A percentile compares a stretch with the other conserved stretches of the same genome.
Conservation (phyloP, 2,329 filamentous ascomycete genomes). For the Aspergillus neotritici region DNA sequence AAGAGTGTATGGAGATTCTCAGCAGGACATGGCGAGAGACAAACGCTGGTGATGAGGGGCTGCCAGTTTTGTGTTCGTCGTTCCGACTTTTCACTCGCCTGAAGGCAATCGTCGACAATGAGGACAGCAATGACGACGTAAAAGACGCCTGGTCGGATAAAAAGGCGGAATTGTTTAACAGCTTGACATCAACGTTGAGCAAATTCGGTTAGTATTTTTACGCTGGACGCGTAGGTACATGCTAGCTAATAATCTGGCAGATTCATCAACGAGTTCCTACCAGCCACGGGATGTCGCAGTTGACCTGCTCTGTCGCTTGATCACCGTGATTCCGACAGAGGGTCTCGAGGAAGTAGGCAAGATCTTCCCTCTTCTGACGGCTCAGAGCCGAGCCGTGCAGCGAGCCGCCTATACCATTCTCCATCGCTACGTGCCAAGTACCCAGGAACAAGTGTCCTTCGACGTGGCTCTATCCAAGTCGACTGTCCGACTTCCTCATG, state of each 20-base stretch:
- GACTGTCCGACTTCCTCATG: slow-evolving; percentile 68
- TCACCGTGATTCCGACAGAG: slow-evolving; percentile 58
- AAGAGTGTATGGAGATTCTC: slow-evolving; percentile 56
- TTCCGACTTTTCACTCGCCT: slow-evolving; percentile 64
- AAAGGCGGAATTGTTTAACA: slow-evolving; percentile 55
- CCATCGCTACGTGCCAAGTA: slow-evolving; percentile 68
- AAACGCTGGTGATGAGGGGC: slow-evolving; percentile 42
- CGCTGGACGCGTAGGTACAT: neutral
- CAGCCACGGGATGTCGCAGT: slow-evolving; percentile 72
- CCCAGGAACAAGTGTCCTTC: slow-evolving; percentile 76
- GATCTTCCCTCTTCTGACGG: slow-evolving; percentile 70
- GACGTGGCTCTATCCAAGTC: slow-evolving; percentile 55
- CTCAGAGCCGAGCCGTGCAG: slow-evolving; percentile 69
- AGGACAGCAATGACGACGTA: slow-evolving; percentile 75
- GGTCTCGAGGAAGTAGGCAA: slow-evolving; percentile 60
- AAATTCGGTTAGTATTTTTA: slow-evolving; percentile 34
- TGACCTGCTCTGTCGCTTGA: slow-evolving; percentile 63
- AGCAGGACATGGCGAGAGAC: slow-evolving; percentile 53
- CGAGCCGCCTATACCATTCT: slow-evolving; percentile 74
- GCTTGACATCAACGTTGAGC: slow-evolving; percentile 39
- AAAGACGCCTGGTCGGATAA: slow-evolving; percentile 64
- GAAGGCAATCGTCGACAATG: slow-evolving; percentile 52
- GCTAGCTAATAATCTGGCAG: slow-evolving; percentile 19
- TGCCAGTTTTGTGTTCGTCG: slow-evolving; percentile 65
- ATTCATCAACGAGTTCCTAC: slow-evolving; percentile 49